Evolutionary conservation across 805 yeast species (phyloP).

Genomic region (Wickerhamiella domercqiae): DNA sequence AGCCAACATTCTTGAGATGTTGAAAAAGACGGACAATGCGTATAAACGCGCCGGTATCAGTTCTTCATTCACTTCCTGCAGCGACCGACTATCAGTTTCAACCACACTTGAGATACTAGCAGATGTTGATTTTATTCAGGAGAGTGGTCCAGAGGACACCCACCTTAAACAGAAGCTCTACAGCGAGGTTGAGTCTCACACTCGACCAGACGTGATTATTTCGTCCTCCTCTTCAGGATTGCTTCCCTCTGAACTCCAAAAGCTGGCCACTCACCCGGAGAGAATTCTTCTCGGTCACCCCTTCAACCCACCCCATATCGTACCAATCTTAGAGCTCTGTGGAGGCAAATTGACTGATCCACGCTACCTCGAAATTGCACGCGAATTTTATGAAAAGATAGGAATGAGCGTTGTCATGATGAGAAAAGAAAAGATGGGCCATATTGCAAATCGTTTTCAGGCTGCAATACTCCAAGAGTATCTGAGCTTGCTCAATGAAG

Average conservation of each 20-base stretch:
- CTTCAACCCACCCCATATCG: constrained; percentile 11
- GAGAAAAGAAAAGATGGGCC: constrained; percentile 12
- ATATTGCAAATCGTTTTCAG: constrained; percentile 12
- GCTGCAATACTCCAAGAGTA: constrained; percentile 11
- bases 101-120: constrained; percentile 3
- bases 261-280: constrained; percentile 10
- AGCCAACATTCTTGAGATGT: constrained; percentile 4
- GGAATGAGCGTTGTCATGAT: constrained; percentile 8
- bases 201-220: constrained; percentile 7
- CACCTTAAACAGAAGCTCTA: constrained; percentile 7
- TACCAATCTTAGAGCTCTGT: constrained; percentile 10
- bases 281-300: constrained; percentile 12
- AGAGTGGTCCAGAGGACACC: constrained; percentile 9
- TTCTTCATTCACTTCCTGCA: background rate
- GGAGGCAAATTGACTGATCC: constrained; percentile 7
- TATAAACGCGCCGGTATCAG: constrained; percentile 6
- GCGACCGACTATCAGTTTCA: too few relatives aligned
- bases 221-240: constrained; percentile 10
- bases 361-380: constrained; percentile 4
- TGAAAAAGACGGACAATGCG: constrained; percentile 2
- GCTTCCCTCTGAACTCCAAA: constrained; percentile 9
- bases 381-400: constrained; percentile 4
- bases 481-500: constrained; percentile 6
- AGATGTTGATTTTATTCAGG: constrained; percentile 10
- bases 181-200: constrained; percentile 4